A percentile compares a stretch with the other conserved stretches of the same genome.
Conservation (phyloP, 495 filamentous ascomycete species). For the Penicillium goetzii region DNA sequence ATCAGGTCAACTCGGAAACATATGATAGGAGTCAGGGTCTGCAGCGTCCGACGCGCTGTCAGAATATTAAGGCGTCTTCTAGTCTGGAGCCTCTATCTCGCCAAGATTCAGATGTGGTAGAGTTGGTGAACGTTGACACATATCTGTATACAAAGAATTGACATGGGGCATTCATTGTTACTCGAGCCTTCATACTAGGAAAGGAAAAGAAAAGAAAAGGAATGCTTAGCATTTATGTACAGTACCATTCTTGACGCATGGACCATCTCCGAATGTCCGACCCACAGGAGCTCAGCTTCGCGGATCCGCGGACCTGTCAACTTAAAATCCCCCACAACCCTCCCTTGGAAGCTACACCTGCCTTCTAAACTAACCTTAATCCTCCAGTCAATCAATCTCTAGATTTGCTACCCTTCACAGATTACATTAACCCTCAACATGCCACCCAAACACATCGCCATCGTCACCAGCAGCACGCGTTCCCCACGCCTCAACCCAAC, state of each 20-base stretch:
- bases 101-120: neutral
- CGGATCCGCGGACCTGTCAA: neutral
- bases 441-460: slow-evolving; percentile 30
- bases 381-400: neutral
- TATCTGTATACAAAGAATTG: neutral
- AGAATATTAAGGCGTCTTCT: neutral
- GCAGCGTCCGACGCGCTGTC: neutral
- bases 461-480: slow-evolving; percentile 38
- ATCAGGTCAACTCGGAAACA: no score
- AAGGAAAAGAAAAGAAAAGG: neutral
- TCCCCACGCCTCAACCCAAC: slow-evolving; percentile 33
- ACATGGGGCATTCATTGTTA: neutral
- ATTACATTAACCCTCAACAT: slow-evolving; percentile 10
- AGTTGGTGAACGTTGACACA: neutral
- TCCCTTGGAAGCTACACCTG: neutral
- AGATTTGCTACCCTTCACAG: neutral
- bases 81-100: slow-evolving; percentile 1
- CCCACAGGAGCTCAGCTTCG: neutral
- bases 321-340: neutral
- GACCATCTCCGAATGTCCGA: neutral
- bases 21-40: neutral
- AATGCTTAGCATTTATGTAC: no score
- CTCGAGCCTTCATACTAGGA: neutral
- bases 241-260: no score
- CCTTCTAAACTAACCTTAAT: neutral